phyloP scores from a whole-genome alignment of 2,329 filamentous ascomycete species.

The Penicillium janthinellum region DNA sequence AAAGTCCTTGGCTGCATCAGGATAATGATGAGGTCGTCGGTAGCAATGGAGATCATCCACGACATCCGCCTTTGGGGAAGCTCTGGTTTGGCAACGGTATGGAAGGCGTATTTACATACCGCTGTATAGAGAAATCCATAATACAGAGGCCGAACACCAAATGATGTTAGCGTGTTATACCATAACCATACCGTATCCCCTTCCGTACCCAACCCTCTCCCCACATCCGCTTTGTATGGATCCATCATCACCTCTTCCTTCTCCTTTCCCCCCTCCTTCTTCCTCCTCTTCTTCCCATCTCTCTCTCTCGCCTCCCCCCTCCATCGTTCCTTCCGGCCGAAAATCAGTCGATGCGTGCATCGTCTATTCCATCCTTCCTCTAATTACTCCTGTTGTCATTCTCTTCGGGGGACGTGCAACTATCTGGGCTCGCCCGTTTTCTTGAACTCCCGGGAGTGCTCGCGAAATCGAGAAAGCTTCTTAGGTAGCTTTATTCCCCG shows the following conservation, averaged over 20 bases:
- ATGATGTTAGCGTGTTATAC: neutral
- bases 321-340: constrained; percentile 48
- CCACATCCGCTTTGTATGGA: constrained; percentile 32
- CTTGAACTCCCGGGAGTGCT: constrained; percentile 14
- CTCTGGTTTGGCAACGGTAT: constrained; percentile 3
- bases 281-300: constrained; percentile 26
- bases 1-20: neutral
- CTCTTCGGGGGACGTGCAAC: constrained; percentile 28
- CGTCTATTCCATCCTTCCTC: constrained; percentile 32
- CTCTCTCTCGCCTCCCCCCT: constrained; percentile 36
- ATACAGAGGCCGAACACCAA: no score
- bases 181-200: neutral
- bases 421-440: constrained; percentile 14
- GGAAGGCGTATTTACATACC: constrained; percentile 11
- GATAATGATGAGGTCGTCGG: constrained; percentile 23
- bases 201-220: constrained; percentile 14
- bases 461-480: constrained; percentile 12
- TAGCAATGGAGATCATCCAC: constrained; percentile 29
- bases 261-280: constrained; percentile 22
- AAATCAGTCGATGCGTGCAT: constrained; percentile 38
- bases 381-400: constrained; percentile 28
- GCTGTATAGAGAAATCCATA: no score
- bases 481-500: neutral
- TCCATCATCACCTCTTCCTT: constrained; percentile 30
- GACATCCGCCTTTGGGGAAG: constrained; percentile 13